Percentiles rank a stretch among this genome's conserved stretches.
Evolutionary conservation across 1,139 yeast genomes (phyloP).

Genomic region (Casaregolazyma suthepensis): DNA sequence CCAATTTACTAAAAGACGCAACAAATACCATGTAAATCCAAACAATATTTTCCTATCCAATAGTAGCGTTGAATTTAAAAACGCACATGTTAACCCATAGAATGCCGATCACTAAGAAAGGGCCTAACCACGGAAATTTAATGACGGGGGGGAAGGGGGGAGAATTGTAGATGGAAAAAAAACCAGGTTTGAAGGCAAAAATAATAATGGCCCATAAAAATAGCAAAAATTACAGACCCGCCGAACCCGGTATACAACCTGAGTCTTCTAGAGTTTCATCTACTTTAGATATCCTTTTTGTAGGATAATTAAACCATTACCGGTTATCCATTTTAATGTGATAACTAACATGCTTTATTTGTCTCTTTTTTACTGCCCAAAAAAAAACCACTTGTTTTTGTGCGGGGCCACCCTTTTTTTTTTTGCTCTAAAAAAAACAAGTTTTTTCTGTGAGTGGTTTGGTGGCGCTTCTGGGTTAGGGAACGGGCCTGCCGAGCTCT

Average conservation of each 20-base stretch:
- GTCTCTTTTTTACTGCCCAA: neutral
- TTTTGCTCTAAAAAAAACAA: neutral
- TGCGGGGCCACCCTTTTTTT: neutral
- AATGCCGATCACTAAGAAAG: neutral
- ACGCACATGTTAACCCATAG: neutral
- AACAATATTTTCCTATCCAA: neutral
- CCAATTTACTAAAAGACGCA: neutral
- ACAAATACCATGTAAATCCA: neutral
- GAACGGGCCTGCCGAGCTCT: neutral
- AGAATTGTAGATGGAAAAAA: neutral
- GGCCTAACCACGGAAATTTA: neutral
- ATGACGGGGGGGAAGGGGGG: neutral
- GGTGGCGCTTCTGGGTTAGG: neutral
- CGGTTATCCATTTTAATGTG: neutral
- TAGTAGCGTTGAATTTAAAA: neutral
- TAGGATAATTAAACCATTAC: neutral
- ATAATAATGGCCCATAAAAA: neutral
- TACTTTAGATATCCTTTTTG: neutral
- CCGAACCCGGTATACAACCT: neutral
- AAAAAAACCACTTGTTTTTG: neutral
- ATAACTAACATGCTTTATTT: neutral
- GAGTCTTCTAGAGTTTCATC: neutral
- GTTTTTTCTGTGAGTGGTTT: neutral
- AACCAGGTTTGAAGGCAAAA: neutral
- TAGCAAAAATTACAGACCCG: neutral